Evolutionary conservation across 1,284 basidiomycete genomes (phyloP), one percentile per base, ranked within the genome.

Genomic region (Sanghuangporus weigelae): DNA sequence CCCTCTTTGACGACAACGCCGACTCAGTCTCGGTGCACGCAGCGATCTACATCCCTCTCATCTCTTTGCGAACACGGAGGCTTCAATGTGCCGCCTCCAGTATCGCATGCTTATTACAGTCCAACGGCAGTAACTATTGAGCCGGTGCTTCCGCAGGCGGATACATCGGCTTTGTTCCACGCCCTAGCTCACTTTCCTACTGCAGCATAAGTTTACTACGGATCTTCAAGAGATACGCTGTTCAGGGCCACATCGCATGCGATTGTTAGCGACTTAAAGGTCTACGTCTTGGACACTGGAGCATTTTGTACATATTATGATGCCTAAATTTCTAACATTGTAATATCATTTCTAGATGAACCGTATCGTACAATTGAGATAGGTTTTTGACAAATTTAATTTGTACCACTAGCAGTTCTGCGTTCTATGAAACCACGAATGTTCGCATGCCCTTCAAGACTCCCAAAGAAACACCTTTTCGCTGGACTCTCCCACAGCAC

Each of bases 401-500:
- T 46, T 68, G 44, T 69, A 50, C 75, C 70, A 59, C 56, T 51
- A n/a, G 75, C 69, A 0, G 81, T 84, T 69, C 85, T 77, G 68
- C 89, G 79, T 73, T 92, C 89, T 68, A 93, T 92, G 74, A 91
- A 93, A 38, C 84, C 86, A 71, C 86, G 83, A 71, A 94, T 89
- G 69, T 88, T 89, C 36, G 81, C 77, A 72, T 95, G 93, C 0
- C 93, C 93, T 55, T 92, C 91, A 42, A 85, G 71, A 66, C 83
- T 90, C 21, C 90, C 91, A 77, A 96, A 95, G 78, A 96, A 92
- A 75, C 86, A 89, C 63, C 92, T 82, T 70, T 86, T 87, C 38
- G 77, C 70, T 31, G 81, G 69, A 69, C 84, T 87, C 76, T 91
- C 86, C 90, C 90, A 95, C 56, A 96, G 70, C 26, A 96, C 86